Base-by-base conservation (phyloP, 257 asterid species). In the Cinchona pubescens region DNA sequence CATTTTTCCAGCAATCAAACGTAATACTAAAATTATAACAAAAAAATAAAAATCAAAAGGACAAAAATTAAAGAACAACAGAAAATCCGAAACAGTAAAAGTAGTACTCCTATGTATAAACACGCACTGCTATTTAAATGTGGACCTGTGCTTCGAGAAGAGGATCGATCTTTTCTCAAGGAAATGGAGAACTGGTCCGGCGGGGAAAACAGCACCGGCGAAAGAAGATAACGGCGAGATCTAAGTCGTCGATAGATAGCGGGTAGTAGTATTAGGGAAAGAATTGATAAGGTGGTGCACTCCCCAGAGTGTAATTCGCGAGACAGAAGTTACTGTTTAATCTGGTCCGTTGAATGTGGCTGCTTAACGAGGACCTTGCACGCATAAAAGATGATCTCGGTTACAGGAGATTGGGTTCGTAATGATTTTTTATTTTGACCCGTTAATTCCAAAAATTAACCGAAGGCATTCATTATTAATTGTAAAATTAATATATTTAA, bases 171-270 rank as follows among this genome's bases (percentile, higher is more conserved):
- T 2, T 1, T 23, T 55, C 2, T 12, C 18, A 25, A 58, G 3
- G 63, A 25, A 73, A 32, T 68, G 23, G 18, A 60, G 19, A 14
- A 68, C 6, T 43, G 63, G 40, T 3, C 77, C 79, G 65, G 79
- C 81, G n/a, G 30, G 29, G 51, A 14, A 40, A 14, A 21, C 42
- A 4, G 27, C 19, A 7, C 56, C 37, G 61, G 69, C 70, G 76
- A 72, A 23, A 25, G 32, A 67, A 0, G 27, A 62, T 2, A 30
- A 67, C 53, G 71, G 76, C 51, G 72, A 71, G 78, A 76, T 72
- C 79, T 29, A 38, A n/a, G 18, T 56, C 29, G 10, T 67, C n/a
- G n/a, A n/a, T n/a, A n/a, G n/a, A n/a, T n/a, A n/a, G 55, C 5
- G 30, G 21, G 42, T 13, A 3, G 5, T 6, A 5, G 23, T 35